phyloP scores from a whole-genome alignment of 1,284 basidiomycete species.

The Boletellus deceptivus region DNA sequence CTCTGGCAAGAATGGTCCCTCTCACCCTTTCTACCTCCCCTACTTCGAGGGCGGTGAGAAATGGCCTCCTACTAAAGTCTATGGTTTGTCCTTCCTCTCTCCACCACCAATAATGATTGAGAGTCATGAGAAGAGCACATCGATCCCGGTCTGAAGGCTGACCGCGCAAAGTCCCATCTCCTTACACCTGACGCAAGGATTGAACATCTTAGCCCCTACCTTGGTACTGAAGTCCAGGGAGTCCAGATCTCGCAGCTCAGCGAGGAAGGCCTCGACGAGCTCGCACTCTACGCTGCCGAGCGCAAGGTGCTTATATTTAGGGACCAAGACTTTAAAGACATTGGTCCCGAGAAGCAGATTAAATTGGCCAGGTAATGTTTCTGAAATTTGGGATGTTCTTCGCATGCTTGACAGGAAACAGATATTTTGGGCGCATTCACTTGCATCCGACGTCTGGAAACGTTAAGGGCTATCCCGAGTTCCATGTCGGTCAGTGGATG shows the following conservation, averaged over 20 bases:
- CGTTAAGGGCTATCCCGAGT: conserved; percentile 49
- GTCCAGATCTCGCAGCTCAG: conserved; percentile 57
- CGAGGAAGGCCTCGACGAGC: conserved; percentile 56
- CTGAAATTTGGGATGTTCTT: not conserved
- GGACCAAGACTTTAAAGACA: conserved; percentile 58
- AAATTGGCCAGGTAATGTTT: conserved; percentile 41
- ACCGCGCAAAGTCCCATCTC: conserved; percentile 51
- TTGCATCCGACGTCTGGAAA: conserved; percentile 55
- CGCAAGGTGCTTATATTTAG: conserved; percentile 57
- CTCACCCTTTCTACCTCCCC: conserved; percentile 42
- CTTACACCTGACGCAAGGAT: conserved; percentile 41
- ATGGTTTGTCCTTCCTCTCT: conserved; percentile 30
- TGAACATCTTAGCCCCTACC: conserved; percentile 48
- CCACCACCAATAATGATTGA: not conserved
- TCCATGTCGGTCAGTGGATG: conserved; percentile 43
- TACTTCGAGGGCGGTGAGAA: conserved; percentile 45
- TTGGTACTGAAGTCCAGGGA: conserved; percentile 60
- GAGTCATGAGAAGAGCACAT: conserved; percentile 24
- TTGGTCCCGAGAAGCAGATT: conserved; percentile 49
- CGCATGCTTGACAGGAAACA: conserved; percentile 5
- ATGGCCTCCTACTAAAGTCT: conserved; percentile 41
- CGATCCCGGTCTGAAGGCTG: conserved; percentile 45
- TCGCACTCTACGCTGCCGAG: conserved; percentile 59
- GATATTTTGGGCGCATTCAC: conserved; percentile 59
- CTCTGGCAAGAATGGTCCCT: conserved; percentile 27